phyloP scores from a whole-genome alignment of 2,329 filamentous ascomycete genomes.

The Colletotrichum tanaceti region DNA sequence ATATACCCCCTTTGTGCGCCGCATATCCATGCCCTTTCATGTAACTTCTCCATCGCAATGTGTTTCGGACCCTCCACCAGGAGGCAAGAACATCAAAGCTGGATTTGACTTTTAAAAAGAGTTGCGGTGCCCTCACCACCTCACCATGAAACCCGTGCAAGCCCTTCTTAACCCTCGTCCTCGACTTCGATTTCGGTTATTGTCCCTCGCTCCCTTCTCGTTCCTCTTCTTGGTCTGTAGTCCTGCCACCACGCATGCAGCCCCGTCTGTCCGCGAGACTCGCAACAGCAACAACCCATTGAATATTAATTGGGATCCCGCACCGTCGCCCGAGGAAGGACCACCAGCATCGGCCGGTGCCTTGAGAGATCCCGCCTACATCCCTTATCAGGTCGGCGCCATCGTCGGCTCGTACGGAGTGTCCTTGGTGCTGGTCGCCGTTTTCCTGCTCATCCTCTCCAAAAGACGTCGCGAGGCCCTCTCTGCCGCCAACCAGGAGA shows the following conservation, averaged over 20 bases:
- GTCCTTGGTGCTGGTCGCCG: slow-evolving; percentile 78
- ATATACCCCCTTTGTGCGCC: slow-evolving; percentile 67
- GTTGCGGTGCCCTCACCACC: slow-evolving; percentile 49
- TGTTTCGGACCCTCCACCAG: slow-evolving; percentile 63
- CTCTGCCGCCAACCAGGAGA: slow-evolving; percentile 63
- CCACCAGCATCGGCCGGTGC: slow-evolving; percentile 69
- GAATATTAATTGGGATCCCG: slow-evolving; percentile 65
- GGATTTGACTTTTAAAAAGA: slow-evolving; percentile 46
- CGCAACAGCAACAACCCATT: slow-evolving; percentile 52
- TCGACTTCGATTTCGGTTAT: slow-evolving; percentile 42
- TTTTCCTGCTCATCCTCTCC: slow-evolving; percentile 70
- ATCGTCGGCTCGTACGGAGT: slow-evolving; percentile 87
- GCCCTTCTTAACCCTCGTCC: slow-evolving; percentile 46
- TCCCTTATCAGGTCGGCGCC: slow-evolving; percentile 85
- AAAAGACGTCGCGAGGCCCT: slow-evolving; percentile 66
- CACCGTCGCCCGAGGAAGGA: slow-evolving; percentile 70
- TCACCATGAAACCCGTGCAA: slow-evolving; percentile 56
- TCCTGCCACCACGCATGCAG: slow-evolving; percentile 45
- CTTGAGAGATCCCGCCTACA: slow-evolving; percentile 65
- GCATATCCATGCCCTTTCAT: slow-evolving; percentile 55
- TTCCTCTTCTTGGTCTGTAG: slow-evolving; percentile 46
- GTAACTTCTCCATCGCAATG: slow-evolving; percentile 60
- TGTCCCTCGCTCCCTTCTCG: slow-evolving; percentile 39
- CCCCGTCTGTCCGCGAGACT: slow-evolving; percentile 43
- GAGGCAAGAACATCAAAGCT: slow-evolving; percentile 54